Percentiles rank a stretch among this genome's conserved stretches.
These are phyloP conservation scores for Bipolaris cookei DNA, from an alignment of 2,329 filamentous ascomycete species.

Conservation along the genomic window DNA sequence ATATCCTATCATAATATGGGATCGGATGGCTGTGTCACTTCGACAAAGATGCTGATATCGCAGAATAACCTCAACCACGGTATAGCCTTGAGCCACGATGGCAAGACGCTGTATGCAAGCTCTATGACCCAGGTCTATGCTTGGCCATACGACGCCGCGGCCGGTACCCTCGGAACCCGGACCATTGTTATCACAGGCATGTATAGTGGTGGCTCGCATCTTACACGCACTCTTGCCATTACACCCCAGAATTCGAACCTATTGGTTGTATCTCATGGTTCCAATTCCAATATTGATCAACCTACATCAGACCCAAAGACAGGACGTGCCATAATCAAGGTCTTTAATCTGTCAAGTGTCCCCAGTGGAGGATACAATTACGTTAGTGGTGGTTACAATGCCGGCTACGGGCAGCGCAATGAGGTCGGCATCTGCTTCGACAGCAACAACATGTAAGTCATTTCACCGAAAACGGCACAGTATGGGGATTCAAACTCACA, in stretches of 20 bases:
- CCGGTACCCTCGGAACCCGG: conserved; percentile 54
- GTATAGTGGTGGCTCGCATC: conserved; percentile 61
- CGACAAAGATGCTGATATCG: conserved; percentile 41
- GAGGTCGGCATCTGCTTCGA: conserved; percentile 65
- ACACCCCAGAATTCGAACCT: conserved; percentile 61
- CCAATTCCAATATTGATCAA: conserved; percentile 66
- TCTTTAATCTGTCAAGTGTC: conserved; percentile 58
- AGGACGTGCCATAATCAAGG: conserved; percentile 70
- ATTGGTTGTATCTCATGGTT: conserved; percentile 70
- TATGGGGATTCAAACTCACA: neutral
- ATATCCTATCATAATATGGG: conserved; percentile 41
- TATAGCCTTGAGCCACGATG: conserved; percentile 55
- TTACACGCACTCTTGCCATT: conserved; percentile 69
- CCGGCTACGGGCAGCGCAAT: conserved; percentile 73
- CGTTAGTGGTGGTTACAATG: conserved; percentile 57
- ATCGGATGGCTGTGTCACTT: conserved; percentile 39
- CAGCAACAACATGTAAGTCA: conserved; percentile 56
- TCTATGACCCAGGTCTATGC: conserved; percentile 63
- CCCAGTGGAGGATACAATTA: conserved; percentile 54
- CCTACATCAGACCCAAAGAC: conserved; percentile 57
- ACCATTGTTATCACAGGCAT: conserved; percentile 68
- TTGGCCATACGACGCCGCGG: conserved; percentile 67
- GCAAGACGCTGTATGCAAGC: conserved; percentile 61
- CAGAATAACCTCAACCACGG: conserved; percentile 57
- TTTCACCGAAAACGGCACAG: conserved; percentile 21